Percentiles rank a stretch among this genome's conserved stretches.
phyloP scores from a whole-genome alignment of 345 rosid species.

The Gossypium longicalyx region DNA sequence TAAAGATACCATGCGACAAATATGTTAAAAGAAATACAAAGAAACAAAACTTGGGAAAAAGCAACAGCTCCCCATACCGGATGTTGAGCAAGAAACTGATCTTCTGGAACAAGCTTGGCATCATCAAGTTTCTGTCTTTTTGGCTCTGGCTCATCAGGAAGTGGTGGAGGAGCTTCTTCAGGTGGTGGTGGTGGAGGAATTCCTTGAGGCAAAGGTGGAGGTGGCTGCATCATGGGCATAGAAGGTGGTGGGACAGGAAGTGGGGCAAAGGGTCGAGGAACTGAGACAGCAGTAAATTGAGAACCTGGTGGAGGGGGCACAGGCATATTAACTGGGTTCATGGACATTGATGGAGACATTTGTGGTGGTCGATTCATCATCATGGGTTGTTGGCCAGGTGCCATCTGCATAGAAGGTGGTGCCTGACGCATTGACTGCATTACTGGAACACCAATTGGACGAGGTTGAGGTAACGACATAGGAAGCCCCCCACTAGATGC shows the following conservation, averaged over 20 bases:
- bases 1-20: background rate
- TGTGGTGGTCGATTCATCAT: conserved; percentile 58
- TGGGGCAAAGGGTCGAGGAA: conserved; percentile 16
- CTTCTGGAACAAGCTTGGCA: conserved; percentile 67
- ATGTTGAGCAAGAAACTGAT: conserved; percentile 70
- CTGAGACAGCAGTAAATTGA: conserved; percentile 38
- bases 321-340: conserved; percentile 33
- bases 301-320: conserved; percentile 85
- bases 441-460: conserved; percentile 66
- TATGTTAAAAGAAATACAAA: background rate
- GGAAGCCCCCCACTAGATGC: conserved; percentile 42
- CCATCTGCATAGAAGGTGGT: conserved; percentile 52
- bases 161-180: conserved; percentile 61
- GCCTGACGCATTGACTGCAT: conserved; percentile 51
- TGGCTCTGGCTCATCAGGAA: conserved; percentile 92
- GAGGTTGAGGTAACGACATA: conserved; percentile 40
- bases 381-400: conserved; percentile 53
- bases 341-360: conserved; percentile 45
- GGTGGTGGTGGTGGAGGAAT: conserved; percentile 20
- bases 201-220: conserved; percentile 19
- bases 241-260: conserved; percentile 5
- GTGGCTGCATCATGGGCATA: conserved; percentile 18
- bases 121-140: conserved; percentile 91
- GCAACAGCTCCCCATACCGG: conserved; percentile 36
- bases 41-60: conserved; percentile 4